Evolutionary conservation across 2,329 filamentous ascomycete genomes (phyloP), one percentile per base, ranked within the genome.

Genomic region (Rhexocercosporidium sp.): DNA sequence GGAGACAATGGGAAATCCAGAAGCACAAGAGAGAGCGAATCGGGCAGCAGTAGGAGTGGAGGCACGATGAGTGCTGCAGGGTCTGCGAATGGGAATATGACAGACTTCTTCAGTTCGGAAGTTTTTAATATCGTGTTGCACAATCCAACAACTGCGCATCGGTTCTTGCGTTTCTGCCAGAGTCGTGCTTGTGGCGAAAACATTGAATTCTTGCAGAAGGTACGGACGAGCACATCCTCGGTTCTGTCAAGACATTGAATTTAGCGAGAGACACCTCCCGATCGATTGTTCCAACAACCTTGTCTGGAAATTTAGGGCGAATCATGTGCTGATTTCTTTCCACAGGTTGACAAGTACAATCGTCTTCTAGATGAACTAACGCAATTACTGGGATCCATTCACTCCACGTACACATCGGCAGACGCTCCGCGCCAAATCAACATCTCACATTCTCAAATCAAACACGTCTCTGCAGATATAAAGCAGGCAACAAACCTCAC

Each of bases 171-270:
- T 51, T 88, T 86, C 73, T 83, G 84, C n/a, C 80, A 82, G 57
- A 79, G 75, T 34, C 77, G 79, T 37, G 79, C 82, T 39, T 81
- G 80, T 64, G 82, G 80, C 1, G 81, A 85, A 62, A 83, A 85
- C 67, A 77, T 88, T 65, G 84, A 83, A 64, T 86, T 85, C 63
- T 76, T 86, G 25, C 77, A 83, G 63, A 84, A 83, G 76, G 82
- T 84, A 64, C 66, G n/a, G n/a, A n/a, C n/a, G n/a, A n/a, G n/a
- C n/a, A n/a, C n/a, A n/a, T n/a, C 79, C 74, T 27, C 5, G n/a
- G 16, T 7, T 51, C 18, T 49, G 25, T 8, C 6, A 12, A 3
- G 39, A 31, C n/a, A 14, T 16, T 44, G 37, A 47, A 1, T 37
- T 44, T 27, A 22, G 20, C 7, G n/a, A 22, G n/a, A n/a, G 7